These are phyloP conservation scores for Alopecurus myosuroides DNA, from an alignment of 176 grass and related monocot species.

Conservation along the genomic window DNA sequence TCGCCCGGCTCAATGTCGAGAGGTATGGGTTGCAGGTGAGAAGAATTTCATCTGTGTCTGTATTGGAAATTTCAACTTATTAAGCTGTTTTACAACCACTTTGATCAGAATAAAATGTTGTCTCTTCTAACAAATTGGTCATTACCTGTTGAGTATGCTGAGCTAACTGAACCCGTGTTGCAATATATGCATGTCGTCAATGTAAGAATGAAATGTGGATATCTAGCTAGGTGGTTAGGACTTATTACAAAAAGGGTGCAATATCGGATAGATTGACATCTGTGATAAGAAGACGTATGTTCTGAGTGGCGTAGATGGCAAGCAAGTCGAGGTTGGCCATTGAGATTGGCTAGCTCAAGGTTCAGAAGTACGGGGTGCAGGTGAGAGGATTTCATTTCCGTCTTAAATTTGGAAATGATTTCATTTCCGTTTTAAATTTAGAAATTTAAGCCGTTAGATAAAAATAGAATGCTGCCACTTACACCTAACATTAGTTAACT, in stretches of 20 bases:
- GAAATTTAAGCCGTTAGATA: background rate
- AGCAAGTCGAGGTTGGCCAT: slow-evolving; percentile 8
- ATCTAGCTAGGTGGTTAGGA: too few relatives aligned
- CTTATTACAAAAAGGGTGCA: too few relatives aligned
- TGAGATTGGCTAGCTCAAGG: slow-evolving; percentile 47
- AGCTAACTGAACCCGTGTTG: background rate
- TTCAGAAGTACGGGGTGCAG: slow-evolving; percentile 65
- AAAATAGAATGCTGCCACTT: too few relatives aligned
- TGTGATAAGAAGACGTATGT: too few relatives aligned
- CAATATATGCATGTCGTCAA: too few relatives aligned
- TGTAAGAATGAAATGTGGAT: too few relatives aligned
- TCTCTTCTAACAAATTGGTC: background rate
- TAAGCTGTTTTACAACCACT: background rate
- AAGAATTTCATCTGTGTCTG: background rate
- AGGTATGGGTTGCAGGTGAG: slow-evolving; percentile 77
- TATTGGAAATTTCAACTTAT: background rate
- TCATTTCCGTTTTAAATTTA: background rate
- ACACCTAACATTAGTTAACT: too few relatives aligned
- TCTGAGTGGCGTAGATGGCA: too few relatives aligned
- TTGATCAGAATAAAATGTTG: background rate
- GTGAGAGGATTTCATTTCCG: slow-evolving; percentile 10
- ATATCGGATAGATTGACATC: too few relatives aligned
- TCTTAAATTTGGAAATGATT: background rate
- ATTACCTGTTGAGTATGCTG: background rate
- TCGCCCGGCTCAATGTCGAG: slow-evolving; percentile 49